Conservation (phyloP, 495 filamentous ascomycete genomes). For the Aspergillus ellipticus region DNA sequence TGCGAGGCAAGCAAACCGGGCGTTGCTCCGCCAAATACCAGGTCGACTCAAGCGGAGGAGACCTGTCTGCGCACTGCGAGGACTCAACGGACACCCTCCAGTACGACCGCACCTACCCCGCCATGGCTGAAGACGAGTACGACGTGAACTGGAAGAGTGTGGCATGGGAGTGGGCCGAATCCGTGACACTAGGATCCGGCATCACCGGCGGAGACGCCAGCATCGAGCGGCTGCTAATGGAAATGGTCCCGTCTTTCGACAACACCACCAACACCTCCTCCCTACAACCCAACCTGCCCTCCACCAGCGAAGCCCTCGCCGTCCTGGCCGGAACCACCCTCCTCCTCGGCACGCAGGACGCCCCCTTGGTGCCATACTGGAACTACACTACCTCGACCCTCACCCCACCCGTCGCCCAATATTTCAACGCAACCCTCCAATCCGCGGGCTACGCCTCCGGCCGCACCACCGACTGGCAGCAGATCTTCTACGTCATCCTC, state of each 20-base stretch:
- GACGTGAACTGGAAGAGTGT: conserved; percentile 56
- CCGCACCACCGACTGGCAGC: conserved; percentile 52
- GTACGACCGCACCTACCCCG: conserved; percentile 42
- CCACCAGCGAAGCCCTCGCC: conserved; percentile 62
- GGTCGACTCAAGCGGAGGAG: conserved; percentile 51
- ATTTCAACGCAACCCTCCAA: conserved; percentile 54
- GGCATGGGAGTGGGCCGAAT: conserved; percentile 51
- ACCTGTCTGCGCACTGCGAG: conserved; percentile 56
- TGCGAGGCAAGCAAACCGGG: conserved; percentile 54
- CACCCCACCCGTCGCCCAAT: conserved; percentile 35
- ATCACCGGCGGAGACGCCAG: conserved; percentile 54
- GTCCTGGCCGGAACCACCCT: conserved; percentile 64
- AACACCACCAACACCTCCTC: conserved; percentile 5
- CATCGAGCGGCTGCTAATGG: conserved; percentile 61
- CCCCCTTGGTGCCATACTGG: conserved; percentile 58
- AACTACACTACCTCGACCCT: conserved; percentile 42
- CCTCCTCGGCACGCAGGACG: conserved; percentile 45
- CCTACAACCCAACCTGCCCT: conserved; percentile 48
- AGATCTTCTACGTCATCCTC: conserved; percentile 60
- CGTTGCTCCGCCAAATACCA: conserved; percentile 61
- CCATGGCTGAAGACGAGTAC: conserved; percentile 28
- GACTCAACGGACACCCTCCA: conserved; percentile 44
- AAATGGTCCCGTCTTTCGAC: conserved; percentile 37
- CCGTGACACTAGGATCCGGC: conserved; percentile 58
- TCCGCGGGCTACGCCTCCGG: conserved; percentile 62